Evolutionary conservation across 495 filamentous ascomycete species (phyloP), one percentile per base, ranked within the genome.

Genomic region (Neurospora sp.): DNA sequence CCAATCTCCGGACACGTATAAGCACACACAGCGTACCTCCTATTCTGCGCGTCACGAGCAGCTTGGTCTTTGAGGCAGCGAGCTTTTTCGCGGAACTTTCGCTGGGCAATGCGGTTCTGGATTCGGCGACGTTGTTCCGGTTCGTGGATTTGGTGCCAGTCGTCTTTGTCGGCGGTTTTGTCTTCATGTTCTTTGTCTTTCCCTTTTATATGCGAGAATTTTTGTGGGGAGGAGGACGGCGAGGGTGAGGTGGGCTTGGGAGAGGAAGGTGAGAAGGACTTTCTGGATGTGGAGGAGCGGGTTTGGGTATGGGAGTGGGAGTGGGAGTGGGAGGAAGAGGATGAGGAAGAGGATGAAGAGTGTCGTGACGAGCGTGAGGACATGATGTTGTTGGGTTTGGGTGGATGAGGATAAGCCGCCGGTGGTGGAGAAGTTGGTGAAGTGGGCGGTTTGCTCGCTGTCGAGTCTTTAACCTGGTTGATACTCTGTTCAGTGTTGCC

Each of bases 71-170:
- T 87, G 69, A 87, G 81, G 68, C 87, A 85, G 72, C 84, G 87
- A 4, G 83, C 82, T 72, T 90, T 90, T 31, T 90, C 88, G 76
- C 87, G 83, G 75, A 89, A 89, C 73, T 89, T 89, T 69, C 87
- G 81, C 75, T 89, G 87, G 18, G 87, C 87, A 70, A 89, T 86
- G 39, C 87, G 83, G 76, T 89, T 89, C 73, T 89, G 87, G 73
- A 89, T 87, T 53, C 87, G 86, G 73, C 87, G 79, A 74, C 87
- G 82, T 80, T 89, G 86, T 40, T 89, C 87, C 0, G 86, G 85
- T 72, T 89, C 87, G 0, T 86, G 85, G 9, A 89, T 83, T n/a
- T 87, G 85, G 18, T 84, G 82, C 87, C 87, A 89, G 78, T 89
- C 86, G 75, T 88, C 87, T 47, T 74, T 71, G 69, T 69, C 38